Conservation (phyloP, 305 asterid species). For the Coffea humblotiana region DNA sequence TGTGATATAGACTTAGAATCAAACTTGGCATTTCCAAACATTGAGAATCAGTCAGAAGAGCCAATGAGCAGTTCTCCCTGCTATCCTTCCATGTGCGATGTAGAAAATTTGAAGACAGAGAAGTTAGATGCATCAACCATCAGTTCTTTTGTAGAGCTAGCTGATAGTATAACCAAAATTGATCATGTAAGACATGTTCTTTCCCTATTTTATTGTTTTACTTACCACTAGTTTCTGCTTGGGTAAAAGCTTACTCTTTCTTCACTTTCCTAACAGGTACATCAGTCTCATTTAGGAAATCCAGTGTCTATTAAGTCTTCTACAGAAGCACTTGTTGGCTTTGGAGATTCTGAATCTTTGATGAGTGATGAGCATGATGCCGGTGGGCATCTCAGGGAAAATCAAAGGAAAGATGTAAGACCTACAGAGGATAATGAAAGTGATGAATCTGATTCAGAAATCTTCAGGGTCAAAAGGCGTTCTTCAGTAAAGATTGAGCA, state of each 20-base stretch:
- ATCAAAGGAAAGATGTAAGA: slow-evolving; percentile 30
- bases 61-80: slow-evolving; percentile 8
- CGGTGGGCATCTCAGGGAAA: slow-evolving; percentile 29
- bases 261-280: slow-evolving; percentile 15
- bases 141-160: slow-evolving; percentile 17
- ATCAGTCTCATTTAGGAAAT: slow-evolving; percentile 29
- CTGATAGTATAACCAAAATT: slow-evolving; percentile 24
- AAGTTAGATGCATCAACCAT: slow-evolving; percentile 24
- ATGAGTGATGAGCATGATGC: slow-evolving; percentile 20
- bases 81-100: not conserved
- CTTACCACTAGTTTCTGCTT: slow-evolving; percentile 14
- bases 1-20: slow-evolving; percentile 38
- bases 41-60: slow-evolving; percentile 8
- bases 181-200: slow-evolving; percentile 35
- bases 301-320: slow-evolving; percentile 26
- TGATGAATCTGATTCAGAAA: slow-evolving; percentile 78
- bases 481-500: slow-evolving; percentile 55
- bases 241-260: not conserved
- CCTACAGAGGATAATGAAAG: slow-evolving; percentile 43
- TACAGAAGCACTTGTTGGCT: slow-evolving; percentile 21
- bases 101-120: slow-evolving; percentile 33
- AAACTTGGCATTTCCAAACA: not conserved
- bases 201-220: not conserved
- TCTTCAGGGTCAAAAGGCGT: slow-evolving; percentile 79
- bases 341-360: slow-evolving; percentile 36